Percentiles rank a stretch among this genome's conserved stretches.
These are phyloP conservation scores for Mortierella sp. DNA, from an alignment of 371 early-diverging fungal genomes.

Conservation along the genomic window DNA sequence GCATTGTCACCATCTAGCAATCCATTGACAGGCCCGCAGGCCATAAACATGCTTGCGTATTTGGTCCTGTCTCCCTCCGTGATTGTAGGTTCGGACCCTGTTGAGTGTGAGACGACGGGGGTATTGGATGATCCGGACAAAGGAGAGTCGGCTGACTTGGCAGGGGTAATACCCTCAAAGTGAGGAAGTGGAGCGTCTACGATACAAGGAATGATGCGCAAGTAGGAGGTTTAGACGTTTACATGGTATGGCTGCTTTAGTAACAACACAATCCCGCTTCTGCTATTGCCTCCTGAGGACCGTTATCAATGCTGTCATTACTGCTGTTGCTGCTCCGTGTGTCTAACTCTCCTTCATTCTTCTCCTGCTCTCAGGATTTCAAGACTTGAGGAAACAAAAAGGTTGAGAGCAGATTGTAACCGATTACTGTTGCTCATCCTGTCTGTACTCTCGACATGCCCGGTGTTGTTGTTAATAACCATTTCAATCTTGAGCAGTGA, in stretches of 20 bases:
- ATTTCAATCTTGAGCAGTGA: slow-evolving; percentile 12
- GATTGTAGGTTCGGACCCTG: slow-evolving; percentile 45
- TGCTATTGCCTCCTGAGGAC: not conserved
- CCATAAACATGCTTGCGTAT: slow-evolving; percentile 79
- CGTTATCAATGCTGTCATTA: not conserved
- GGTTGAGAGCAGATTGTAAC: not conserved
- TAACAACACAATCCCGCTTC: not conserved
- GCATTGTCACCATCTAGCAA: slow-evolving; percentile 70
- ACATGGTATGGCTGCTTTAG: slow-evolving; percentile 18
- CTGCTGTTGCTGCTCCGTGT: not conserved
- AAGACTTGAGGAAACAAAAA: not conserved
- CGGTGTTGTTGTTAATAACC: slow-evolving; percentile 59
- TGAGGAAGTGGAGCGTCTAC: slow-evolving; percentile 50
- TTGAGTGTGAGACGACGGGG: slow-evolving; percentile 49
- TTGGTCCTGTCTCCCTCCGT: slow-evolving; percentile 73
- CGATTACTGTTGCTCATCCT: not conserved
- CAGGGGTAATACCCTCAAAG: slow-evolving; percentile 45
- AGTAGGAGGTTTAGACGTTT: not conserved
- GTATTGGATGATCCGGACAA: slow-evolving; percentile 45
- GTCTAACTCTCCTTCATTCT: not conserved
- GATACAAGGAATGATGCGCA: not conserved
- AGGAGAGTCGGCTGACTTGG: slow-evolving; percentile 36
- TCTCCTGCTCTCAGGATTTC: not conserved
- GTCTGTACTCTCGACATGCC: slow-evolving; percentile 16
- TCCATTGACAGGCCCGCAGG: slow-evolving; percentile 76